Percentiles rank a stretch among this genome's conserved stretches.
These are phyloP conservation scores for Anthracocystis panici-leucophaei DNA, from an alignment of 1,284 basidiomycete species.

Conservation along the genomic window DNA sequence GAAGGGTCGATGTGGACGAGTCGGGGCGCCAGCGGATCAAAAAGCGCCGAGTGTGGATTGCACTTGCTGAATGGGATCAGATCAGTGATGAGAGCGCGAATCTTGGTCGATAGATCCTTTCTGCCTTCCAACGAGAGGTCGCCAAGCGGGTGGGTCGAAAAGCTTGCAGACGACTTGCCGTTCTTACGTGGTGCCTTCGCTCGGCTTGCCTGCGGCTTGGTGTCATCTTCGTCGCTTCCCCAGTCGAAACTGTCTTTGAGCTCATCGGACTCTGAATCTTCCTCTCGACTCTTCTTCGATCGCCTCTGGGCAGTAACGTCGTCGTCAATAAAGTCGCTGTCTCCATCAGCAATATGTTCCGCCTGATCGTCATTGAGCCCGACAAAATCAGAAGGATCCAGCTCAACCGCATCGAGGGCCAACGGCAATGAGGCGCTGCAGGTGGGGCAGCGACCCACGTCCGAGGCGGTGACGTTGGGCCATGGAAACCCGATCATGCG, in stretches of 20 bases:
- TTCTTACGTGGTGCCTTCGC: conserved; percentile 28
- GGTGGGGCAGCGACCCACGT: conserved; percentile 75
- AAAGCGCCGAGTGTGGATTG: conserved; percentile 60
- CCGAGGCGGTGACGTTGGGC: conserved; percentile 37
- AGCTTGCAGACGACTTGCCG: conserved; percentile 2
- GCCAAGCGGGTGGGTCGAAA: conserved; percentile 5
- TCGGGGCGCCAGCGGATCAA: conserved; percentile 58
- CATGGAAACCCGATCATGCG: conserved; percentile 37
- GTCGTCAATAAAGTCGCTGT: conserved; percentile 27
- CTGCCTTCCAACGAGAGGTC: conserved; percentile 40
- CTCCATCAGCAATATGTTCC: conserved; percentile 28
- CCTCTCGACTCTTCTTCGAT: conserved; percentile 8
- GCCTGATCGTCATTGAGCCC: conserved; percentile 45
- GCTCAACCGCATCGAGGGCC: conserved; percentile 53
- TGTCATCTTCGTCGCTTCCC: conserved; percentile 32
- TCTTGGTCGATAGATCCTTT: conserved; percentile 63
- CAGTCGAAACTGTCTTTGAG: conserved; percentile 42
- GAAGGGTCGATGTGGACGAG: conserved; percentile 56
- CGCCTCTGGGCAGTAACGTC: conserved; percentile 7
- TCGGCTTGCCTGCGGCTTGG: background rate
- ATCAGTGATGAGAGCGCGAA: conserved; percentile 63
- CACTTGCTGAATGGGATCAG: conserved; percentile 65
- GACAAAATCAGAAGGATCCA: conserved; percentile 49
- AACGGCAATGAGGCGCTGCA: conserved; percentile 73
- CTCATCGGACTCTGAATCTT: conserved; percentile 29